phyloP scores from a whole-genome alignment of 2,329 filamentous ascomycete species.

The Colletotrichum eleusines region DNA sequence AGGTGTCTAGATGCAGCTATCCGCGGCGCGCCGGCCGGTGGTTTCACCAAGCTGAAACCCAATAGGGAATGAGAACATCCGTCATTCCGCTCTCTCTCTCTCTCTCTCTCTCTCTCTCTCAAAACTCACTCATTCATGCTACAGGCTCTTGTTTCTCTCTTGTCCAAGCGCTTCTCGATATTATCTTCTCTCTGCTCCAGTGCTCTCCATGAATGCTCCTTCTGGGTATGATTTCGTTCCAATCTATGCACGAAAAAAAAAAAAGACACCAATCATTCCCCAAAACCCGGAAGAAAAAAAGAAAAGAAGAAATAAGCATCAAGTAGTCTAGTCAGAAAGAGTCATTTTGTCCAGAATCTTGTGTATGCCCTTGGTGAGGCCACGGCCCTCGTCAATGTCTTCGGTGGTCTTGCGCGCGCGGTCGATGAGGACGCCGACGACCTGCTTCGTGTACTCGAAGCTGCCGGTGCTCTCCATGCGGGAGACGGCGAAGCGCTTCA shows the following conservation, averaged over 20 bases:
- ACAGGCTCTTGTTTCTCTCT: not conserved
- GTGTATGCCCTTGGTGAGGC: constrained; percentile 68
- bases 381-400: constrained; percentile 72
- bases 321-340: constrained; percentile 37
- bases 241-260: not conserved
- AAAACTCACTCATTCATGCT: no score
- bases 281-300: not conserved
- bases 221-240: not conserved
- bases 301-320: not conserved
- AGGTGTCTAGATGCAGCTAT: constrained; percentile 1
- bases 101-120: no score
- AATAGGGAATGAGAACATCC: not conserved
- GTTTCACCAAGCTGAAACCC: not conserved
- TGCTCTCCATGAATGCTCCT: not conserved
- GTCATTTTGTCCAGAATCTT: constrained; percentile 77
- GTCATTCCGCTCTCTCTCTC: not conserved
- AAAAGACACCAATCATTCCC: no score
- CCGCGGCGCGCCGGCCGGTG: constrained; percentile 1
- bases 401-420: constrained; percentile 73
- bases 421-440: constrained; percentile 72
- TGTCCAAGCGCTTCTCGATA: not conserved
- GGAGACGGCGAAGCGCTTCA: constrained; percentile 89
- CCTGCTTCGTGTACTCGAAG: constrained; percentile 85
- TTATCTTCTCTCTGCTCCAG: not conserved
- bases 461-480: constrained; percentile 94